phyloP scores from a whole-genome alignment of 2,329 filamentous ascomycete genomes.

The Calonectria pseudoreteaudii region DNA sequence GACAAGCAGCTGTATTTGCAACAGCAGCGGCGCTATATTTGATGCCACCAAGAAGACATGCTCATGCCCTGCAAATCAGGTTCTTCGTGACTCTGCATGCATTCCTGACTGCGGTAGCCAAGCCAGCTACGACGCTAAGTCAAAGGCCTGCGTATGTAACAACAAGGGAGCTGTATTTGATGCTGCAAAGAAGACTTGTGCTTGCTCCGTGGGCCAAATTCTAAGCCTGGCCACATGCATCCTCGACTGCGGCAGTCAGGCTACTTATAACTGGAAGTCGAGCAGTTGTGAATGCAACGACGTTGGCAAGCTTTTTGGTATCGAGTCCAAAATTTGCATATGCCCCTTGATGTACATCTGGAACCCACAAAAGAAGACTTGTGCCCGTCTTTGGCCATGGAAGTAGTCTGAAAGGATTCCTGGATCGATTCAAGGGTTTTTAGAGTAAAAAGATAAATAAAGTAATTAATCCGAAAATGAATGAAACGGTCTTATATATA shows the following conservation, averaged over 20 bases:
- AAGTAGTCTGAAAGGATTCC: background rate
- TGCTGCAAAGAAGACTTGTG: background rate
- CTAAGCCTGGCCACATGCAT: background rate
- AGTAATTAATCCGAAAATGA: too few species aligned
- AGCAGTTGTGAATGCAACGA: conserved; percentile 8
- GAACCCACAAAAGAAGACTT: background rate
- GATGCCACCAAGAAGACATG: conserved; percentile 30
- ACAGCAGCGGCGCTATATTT: conserved; percentile 31
- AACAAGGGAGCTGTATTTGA: background rate
- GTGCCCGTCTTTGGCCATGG: background rate
- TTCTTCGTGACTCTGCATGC: background rate
- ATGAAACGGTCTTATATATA: too few species aligned
- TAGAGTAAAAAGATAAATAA: too few species aligned
- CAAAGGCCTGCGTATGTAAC: conserved; percentile 8
- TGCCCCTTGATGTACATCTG: background rate
- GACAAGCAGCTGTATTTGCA: conserved; percentile 36
- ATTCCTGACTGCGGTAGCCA: conserved; percentile 3
- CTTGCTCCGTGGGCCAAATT: background rate
- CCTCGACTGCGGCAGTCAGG: conserved; percentile 9
- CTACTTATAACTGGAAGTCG: background rate
- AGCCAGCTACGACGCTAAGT: conserved; percentile 13
- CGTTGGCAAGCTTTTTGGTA: background rate
- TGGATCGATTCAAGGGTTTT: too few species aligned
- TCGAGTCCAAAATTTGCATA: background rate
- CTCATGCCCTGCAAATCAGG: conserved; percentile 9